These are phyloP conservation scores for Somion occarium DNA, from an alignment of 1,284 basidiomycete species.

Conservation along the genomic window DNA sequence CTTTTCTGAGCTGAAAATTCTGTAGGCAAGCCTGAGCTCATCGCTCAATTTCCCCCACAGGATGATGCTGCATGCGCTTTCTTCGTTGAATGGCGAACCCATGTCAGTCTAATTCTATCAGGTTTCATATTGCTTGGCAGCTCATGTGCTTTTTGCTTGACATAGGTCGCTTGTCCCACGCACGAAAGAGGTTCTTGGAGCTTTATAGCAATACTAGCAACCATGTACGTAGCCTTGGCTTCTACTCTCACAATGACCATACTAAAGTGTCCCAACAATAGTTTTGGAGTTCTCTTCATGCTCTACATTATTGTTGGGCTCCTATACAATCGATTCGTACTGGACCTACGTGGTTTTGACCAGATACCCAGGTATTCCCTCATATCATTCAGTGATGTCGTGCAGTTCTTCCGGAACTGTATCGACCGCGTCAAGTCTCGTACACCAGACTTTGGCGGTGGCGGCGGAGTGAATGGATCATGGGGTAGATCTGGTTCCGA, in stretches of 20 bases:
- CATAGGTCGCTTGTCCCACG: slow-evolving; percentile 61
- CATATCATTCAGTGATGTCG: slow-evolving; percentile 27
- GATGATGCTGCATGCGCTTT: slow-evolving; percentile 63
- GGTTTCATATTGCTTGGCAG: slow-evolving; percentile 1
- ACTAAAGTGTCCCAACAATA: slow-evolving; percentile 23
- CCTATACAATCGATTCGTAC: slow-evolving; percentile 66
- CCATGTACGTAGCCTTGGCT: slow-evolving; percentile 38
- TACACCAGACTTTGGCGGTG: slow-evolving; percentile 17
- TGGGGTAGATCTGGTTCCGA: slow-evolving; percentile 18
- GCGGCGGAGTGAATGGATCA: slow-evolving; percentile 17
- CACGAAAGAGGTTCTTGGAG: slow-evolving; percentile 48
- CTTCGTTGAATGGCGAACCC: slow-evolving; percentile 69
- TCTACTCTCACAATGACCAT: slow-evolving; percentile 15
- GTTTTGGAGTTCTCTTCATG: slow-evolving; percentile 48
- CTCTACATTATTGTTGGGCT: slow-evolving; percentile 56
- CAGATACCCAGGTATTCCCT: slow-evolving; percentile 65
- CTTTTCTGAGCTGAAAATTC: neutral
- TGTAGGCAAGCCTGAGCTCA: slow-evolving; percentile 47
- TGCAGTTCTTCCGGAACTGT: slow-evolving; percentile 23
- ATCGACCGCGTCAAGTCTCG: slow-evolving; percentile 22
- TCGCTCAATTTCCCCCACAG: slow-evolving; percentile 58
- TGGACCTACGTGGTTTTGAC: slow-evolving; percentile 55
- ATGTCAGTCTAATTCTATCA: slow-evolving; percentile 35
- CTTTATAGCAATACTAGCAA: slow-evolving; percentile 45
- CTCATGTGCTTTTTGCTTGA: neutral